Evolutionary conservation across 2,329 filamentous ascomycete species (phyloP).

Genomic region (Neophaeococcomyces mojaviensis): DNA sequence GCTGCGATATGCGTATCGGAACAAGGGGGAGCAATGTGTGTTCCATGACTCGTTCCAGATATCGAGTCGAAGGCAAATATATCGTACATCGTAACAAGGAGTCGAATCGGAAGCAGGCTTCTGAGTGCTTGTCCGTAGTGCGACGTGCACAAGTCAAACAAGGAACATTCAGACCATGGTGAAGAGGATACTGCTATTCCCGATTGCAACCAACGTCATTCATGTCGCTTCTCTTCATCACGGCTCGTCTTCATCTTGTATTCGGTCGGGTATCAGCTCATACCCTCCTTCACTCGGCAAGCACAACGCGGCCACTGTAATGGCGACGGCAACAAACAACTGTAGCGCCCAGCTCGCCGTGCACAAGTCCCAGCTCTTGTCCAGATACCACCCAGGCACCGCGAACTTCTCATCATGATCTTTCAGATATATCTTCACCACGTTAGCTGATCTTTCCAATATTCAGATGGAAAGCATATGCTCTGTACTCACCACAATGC

Average conservation of each 20-base stretch:
- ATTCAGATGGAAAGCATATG: constrained; percentile 2
- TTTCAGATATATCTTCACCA: constrained; percentile 65
- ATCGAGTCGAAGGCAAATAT: too few species aligned
- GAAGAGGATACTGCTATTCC: too few species aligned
- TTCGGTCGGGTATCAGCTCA: constrained; percentile 57
- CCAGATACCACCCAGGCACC: constrained; percentile 70
- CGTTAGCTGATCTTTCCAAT: constrained; percentile 7
- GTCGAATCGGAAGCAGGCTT: too few species aligned
- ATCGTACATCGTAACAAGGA: too few species aligned
- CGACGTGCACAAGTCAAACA: too few species aligned
- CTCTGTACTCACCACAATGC: constrained; percentile 63
- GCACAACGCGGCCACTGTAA: constrained; percentile 60
- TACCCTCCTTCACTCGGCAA: constrained; percentile 80
- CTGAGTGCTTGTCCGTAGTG: too few species aligned
- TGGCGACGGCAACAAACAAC: constrained; percentile 46
- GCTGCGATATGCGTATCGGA: too few species aligned
- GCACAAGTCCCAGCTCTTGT: constrained; percentile 68
- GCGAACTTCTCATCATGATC: constrained; percentile 78
- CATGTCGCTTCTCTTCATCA: too few species aligned
- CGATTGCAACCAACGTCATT: too few species aligned
- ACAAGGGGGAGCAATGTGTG: too few species aligned
- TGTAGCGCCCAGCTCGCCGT: constrained; percentile 54
- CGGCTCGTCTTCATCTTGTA: constrained; percentile 1
- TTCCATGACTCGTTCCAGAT: too few species aligned
- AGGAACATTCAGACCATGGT: too few species aligned